Base-by-base conservation (phyloP, 2,329 filamentous ascomycete genomes). In the Sclerotinia trifoliorum region DNA sequence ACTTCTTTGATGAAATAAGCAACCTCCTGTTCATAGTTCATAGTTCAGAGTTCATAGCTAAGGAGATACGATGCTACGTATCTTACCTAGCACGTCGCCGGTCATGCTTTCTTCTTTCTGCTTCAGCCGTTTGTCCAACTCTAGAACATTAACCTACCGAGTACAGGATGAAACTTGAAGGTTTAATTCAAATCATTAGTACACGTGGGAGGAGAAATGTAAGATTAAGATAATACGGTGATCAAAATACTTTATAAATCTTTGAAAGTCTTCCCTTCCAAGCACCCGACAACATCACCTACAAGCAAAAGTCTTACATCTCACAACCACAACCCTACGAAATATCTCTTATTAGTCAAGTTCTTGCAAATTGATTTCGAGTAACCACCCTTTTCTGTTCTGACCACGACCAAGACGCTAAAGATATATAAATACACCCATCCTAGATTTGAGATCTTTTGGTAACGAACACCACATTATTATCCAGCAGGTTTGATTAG, bases 371-470 rank as follows among this genome's bases (percentile, higher is more conserved):
- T 49, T 19, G 44, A 24, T 15, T 24, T 17, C 26, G 26, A 61
- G 44, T 49, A 49, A 61, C 26, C 44, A 49, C 13, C 29, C 57
- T n/a, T 26, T 26, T 26, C 17, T 24, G 26, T n/a, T 10, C 26
- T 35, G 8, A 39, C 1, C 32, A 17, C 54, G 10, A 55, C 29
- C 52, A 42, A 15, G 39, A 55, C 19, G 10, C 52, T 13, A 21
- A 4, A 24, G 11, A 21, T 42, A 42, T 17, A 26, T 17, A 29
- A 5, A 42, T 58, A 57, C 5, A 57, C 42, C 13, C 35, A 57
- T 48, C 44, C 48, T 13, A 46, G 56, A 58, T 58, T 58, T 8
- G 39, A 60, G 56, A 46, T 60, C 56, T 60, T 39, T 29, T 29
- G 56, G 24, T 60, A 46, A 60, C 56, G 19, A 21, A 24, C 57